Evolutionary conservation across 2,329 filamentous ascomycete species (phyloP), one percentile per base, ranked within the genome.

Genomic region (Arthrobotrys entomopaga): DNA sequence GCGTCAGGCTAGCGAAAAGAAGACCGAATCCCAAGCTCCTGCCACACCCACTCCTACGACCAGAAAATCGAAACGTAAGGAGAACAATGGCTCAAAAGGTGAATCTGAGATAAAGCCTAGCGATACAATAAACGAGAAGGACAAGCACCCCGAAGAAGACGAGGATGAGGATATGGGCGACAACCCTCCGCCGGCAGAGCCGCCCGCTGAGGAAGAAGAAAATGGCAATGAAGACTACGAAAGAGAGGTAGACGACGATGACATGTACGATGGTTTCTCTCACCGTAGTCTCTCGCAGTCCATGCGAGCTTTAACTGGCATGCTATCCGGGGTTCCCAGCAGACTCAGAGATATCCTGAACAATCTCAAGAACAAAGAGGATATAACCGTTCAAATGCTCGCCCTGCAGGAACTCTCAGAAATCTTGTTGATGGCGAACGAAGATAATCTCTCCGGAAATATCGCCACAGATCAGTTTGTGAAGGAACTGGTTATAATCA

Each of bases 401-500:
- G 95, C 94, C 26, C 84, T 99, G 29, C 92, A 96, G 81, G 94
- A 98, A 78, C 85, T 99, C 5, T 97, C 94, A 0, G 93, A 99
- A 81, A 89, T 98, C 63, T 84, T 99, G 3, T 85, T 99, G 29
- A 91, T 99, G 42, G 97, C 94, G 10, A 98, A 95, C 77, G 95
- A 99, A 82, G 95, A 99, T 80, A 97, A 96, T 77, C 86, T 99
- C 10, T 92, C 94, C 1, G 95, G 95, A 3, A 92, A 97, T 79
- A 98, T 99, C 81, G 92, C 92, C 0, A 92, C 95, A 1, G 95
- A 99, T 82, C 87, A 91, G 7, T 98, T 95, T 80, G 92, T 99
- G 65, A 97, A 97, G 82, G 95, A 99, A 82, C 85, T 99, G 60
- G 93, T 99, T 54, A 83, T 86, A 11, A 83, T 99, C 78, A 98